These are phyloP conservation scores for Hypoxylon intermedium DNA, from an alignment of 495 filamentous ascomycete genomes.

Conservation along the genomic window DNA sequence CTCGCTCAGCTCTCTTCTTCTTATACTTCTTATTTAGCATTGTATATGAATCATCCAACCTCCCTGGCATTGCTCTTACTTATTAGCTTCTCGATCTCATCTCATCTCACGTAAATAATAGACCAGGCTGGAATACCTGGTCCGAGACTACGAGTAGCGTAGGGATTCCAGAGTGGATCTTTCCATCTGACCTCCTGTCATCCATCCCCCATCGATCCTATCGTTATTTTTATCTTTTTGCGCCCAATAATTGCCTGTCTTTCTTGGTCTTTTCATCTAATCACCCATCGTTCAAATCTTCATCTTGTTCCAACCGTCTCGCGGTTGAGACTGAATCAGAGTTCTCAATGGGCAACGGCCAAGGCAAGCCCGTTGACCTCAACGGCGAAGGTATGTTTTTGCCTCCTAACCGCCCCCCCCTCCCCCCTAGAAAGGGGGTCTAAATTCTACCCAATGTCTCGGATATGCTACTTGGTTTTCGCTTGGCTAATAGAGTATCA, in stretches of 20 bases:
- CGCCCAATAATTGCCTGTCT: constrained; percentile 30
- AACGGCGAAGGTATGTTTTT: constrained; percentile 84
- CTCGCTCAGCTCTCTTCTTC: too few species aligned
- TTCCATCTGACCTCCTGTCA: constrained; percentile 33
- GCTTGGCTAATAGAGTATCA: constrained; percentile 27
- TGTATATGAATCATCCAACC: not conserved
- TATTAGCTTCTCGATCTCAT: not conserved
- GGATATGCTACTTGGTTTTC: constrained; percentile 4
- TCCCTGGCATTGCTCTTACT: not conserved
- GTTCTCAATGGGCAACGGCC: constrained; percentile 83
- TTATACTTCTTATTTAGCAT: too few species aligned
- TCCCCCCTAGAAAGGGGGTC: constrained; percentile 1
- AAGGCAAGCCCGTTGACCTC: constrained; percentile 90
- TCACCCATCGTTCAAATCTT: constrained; percentile 20
- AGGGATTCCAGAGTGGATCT: constrained; percentile 33
- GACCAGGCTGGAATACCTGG: constrained; percentile 11
- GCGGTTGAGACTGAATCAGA: constrained; percentile 14
- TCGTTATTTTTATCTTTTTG: constrained; percentile 36
- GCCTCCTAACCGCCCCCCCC: too few species aligned
- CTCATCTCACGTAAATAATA: constrained; percentile 4
- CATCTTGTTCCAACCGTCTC: constrained; percentile 16
- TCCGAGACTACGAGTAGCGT: not conserved
- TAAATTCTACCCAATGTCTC: constrained; percentile 16
- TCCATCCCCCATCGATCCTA: constrained; percentile 28
- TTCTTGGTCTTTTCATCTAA: constrained; percentile 14